These are phyloP conservation scores for Cicer cuneatum DNA, from an alignment of 306 rosid species.

Conservation along the genomic window DNA sequence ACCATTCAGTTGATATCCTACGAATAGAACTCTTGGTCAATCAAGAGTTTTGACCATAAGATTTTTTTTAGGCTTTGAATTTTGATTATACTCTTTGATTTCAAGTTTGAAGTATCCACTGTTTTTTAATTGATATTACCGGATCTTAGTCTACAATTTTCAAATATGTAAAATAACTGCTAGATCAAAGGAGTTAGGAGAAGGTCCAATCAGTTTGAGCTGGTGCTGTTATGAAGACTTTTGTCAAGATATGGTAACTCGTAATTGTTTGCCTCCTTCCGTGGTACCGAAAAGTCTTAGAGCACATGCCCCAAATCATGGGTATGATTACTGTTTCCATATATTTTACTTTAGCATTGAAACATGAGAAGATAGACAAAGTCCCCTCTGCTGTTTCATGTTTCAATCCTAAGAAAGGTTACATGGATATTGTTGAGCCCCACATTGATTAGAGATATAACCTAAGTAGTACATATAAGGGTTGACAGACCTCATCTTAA, in stretches of 20 bases:
- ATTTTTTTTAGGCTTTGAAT: not conserved
- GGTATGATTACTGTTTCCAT: constrained; percentile 60
- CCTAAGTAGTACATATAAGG: too few relatives aligned
- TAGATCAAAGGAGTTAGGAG: constrained; percentile 79
- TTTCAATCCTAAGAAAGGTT: constrained; percentile 31
- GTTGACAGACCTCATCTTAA: too few relatives aligned
- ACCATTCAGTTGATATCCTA: constrained; percentile 5
- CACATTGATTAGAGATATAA: too few relatives aligned
- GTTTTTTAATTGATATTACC: constrained; percentile 72
- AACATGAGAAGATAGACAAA: constrained; percentile 12
- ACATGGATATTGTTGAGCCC: not conserved
- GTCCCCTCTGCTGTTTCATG: constrained; percentile 18
- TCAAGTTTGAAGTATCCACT: constrained; percentile 56
- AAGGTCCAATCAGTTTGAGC: constrained; percentile 85
- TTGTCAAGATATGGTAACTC: constrained; percentile 68
- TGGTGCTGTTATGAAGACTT: constrained; percentile 74
- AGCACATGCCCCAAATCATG: constrained; percentile 82
- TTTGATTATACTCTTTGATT: constrained; percentile 36
- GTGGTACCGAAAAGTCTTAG: constrained; percentile 86
- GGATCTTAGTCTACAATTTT: constrained; percentile 93
- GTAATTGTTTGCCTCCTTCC: constrained; percentile 78
- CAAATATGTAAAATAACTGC: constrained; percentile 93
- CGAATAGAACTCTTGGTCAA: constrained; percentile 5
- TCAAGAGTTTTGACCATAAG: constrained; percentile 20
- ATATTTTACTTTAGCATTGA: constrained; percentile 10